Evolutionary conservation across 2,329 filamentous ascomycete genomes (phyloP).

Genomic region (Leptographium flavum): DNA sequence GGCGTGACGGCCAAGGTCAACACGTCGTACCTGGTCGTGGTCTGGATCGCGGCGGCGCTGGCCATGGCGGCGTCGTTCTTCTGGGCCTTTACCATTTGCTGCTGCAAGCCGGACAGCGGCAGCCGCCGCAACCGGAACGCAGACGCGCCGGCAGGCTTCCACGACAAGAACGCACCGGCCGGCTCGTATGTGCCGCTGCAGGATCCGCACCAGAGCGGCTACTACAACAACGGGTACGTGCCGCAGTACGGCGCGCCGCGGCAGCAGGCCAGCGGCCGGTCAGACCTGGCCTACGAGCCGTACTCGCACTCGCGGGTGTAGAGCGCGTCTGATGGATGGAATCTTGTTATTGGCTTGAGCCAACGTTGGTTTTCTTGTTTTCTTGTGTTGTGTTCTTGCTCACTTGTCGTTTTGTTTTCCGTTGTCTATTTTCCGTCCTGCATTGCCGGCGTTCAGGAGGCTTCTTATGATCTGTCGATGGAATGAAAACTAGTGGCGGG

Average conservation of each 20-base stretch:
- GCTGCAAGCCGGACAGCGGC: slow-evolving; percentile 54
- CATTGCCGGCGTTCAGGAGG: background rate
- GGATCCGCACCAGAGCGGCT: slow-evolving; percentile 21
- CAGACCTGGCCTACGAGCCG: slow-evolving; percentile 48
- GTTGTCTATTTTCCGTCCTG: background rate
- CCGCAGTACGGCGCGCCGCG: slow-evolving; percentile 20
- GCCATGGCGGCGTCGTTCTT: slow-evolving; percentile 65
- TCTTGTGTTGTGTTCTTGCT: slow-evolving; percentile 5
- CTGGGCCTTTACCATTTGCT: slow-evolving; percentile 88
- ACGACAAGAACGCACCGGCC: slow-evolving; percentile 35
- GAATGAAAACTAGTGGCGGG: background rate
- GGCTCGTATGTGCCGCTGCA: slow-evolving; percentile 31
- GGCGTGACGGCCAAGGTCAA: slow-evolving; percentile 55
- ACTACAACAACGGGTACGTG: slow-evolving; percentile 22
- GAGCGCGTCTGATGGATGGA: slow-evolving; percentile 6
- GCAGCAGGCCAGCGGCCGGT: slow-evolving; percentile 26
- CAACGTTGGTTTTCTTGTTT: background rate
- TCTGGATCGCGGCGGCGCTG: slow-evolving; percentile 72
- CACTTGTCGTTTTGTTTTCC: slow-evolving; percentile 7
- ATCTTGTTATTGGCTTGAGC: background rate
- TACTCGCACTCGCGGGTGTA: slow-evolving; percentile 42
- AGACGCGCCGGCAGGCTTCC: slow-evolving; percentile 18
- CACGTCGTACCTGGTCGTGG: slow-evolving; percentile 51
- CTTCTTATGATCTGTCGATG: background rate
- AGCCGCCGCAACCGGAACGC: slow-evolving; percentile 17